A percentile compares a stretch with the other conserved stretches of the same genome.
phyloP scores from a whole-genome alignment of 2,329 filamentous ascomycete genomes.

The Peltaster fructicola region DNA sequence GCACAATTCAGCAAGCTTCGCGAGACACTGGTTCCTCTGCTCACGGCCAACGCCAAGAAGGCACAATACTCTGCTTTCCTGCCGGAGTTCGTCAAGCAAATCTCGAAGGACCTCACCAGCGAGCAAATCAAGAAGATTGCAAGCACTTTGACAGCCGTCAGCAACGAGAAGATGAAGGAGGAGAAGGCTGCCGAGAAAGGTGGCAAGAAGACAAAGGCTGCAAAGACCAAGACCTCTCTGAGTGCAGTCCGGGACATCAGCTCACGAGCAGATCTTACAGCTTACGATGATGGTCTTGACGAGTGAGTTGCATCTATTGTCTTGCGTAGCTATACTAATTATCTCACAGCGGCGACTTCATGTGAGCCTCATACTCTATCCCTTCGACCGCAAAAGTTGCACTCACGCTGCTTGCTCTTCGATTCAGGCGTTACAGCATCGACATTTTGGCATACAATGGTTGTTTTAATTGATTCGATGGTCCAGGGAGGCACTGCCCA shows the following conservation, averaged over 20 bases:
- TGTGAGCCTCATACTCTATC: constrained; percentile 32
- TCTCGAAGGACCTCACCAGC: constrained; percentile 72
- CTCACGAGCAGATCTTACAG: constrained; percentile 47
- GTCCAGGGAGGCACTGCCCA: too few relatives aligned
- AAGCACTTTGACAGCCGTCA: constrained; percentile 67
- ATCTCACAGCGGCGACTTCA: constrained; percentile 46
- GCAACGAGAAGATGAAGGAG: constrained; percentile 97
- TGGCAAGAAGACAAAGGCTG: constrained; percentile 91
- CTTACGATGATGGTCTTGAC: constrained; percentile 65
- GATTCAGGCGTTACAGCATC: too few relatives aligned
- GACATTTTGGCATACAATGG: too few relatives aligned
- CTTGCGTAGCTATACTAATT: not conserved
- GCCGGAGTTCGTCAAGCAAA: constrained; percentile 75
- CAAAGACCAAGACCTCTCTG: constrained; percentile 81
- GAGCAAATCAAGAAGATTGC: constrained; percentile 95
- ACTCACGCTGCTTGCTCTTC: too few relatives aligned
- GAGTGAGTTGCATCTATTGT: constrained; percentile 44
- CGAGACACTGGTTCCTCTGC: constrained; percentile 59
- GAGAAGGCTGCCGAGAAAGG: constrained; percentile 90
- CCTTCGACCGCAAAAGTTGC: too few relatives aligned
- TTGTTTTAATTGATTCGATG: too few relatives aligned
- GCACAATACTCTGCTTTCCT: constrained; percentile 79
- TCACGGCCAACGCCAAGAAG: constrained; percentile 64
- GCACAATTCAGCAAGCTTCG: constrained; percentile 67
- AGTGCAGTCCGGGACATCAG: constrained; percentile 44